Base-by-base conservation (phyloP, 495 filamentous ascomycete species). In the Aspergillus cavernicola region DNA sequence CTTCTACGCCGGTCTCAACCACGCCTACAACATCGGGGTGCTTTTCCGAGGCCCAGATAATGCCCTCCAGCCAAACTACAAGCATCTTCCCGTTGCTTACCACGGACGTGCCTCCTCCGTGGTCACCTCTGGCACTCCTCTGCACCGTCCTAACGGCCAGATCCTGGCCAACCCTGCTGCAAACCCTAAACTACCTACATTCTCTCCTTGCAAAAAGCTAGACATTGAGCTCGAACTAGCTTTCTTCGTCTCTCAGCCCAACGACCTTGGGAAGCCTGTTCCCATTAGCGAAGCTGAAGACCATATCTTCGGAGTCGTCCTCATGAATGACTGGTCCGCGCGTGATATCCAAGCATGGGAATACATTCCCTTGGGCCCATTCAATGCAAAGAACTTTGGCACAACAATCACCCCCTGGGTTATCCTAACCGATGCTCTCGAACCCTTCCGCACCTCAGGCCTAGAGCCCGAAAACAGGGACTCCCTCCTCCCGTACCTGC, bases 311-410 rank as follows among this genome's bases (percentile, higher is more conserved):
- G 92, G 92, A 5, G 74, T 91, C 23, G 92, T 96, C 2, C 72
- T 97, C 42, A 79, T 97, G 76, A 97, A 97, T 67, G 92, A 97
- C 68, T 97, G 92, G 92, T 91, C 85, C 55, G 92, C 91, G 9
- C 76, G 92, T 44, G 92, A 97, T 63, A 85, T 97, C 38, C 92
- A 97, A 67, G 75, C 78, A 5, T 97, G 90, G 90, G 92, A 97
- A 70, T 95, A 92, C 59, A 72, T 90, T 2, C 89, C 89, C 3
- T 70, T 93, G 20, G 89, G 89, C 0, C 92, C 92, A 1, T 96
- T 97, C 72, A 92, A 89, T 55, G 76, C 82, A 6, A 97, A 97
- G 79, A 96, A 93, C 67, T 95, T 96, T 67, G 89, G 84, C n/a
- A 93, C 90, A 0, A 87, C 81, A 2, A 88, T 97, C 54, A 89